Conservation (phyloP, 1,139 yeast species). For the Yamadazyma atlantica region DNA sequence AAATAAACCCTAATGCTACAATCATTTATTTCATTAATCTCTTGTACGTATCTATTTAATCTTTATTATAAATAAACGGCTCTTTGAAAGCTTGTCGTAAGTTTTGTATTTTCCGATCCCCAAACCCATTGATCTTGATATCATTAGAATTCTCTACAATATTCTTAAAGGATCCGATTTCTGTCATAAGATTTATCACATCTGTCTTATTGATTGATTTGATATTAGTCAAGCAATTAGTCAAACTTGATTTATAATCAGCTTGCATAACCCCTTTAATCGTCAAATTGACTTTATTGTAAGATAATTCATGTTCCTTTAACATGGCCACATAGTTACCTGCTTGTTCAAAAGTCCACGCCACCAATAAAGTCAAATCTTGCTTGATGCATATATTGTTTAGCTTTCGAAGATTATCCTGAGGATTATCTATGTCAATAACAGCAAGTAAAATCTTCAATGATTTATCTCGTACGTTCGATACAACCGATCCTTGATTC, state of each 20-base stretch:
- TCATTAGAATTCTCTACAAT: constrained; percentile 41
- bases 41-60: constrained; percentile 13
- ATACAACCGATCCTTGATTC: constrained; percentile 29
- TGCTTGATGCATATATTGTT: constrained; percentile 70
- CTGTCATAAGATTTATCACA: constrained; percentile 52
- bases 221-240: constrained; percentile 51
- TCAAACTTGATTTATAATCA: constrained; percentile 51
- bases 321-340: constrained; percentile 67
- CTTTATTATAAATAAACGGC: constrained; percentile 51
- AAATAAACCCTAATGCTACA: neutral
- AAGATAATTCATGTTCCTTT: constrained; percentile 45
- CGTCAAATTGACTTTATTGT: constrained; percentile 21
- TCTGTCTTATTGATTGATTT: constrained; percentile 60
- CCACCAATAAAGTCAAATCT: constrained; percentile 68
- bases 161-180: constrained; percentile 50
- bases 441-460: constrained; percentile 68
- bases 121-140: constrained; percentile 50
- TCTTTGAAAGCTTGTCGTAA: constrained; percentile 47
- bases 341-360: constrained; percentile 86
- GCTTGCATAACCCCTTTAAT: constrained; percentile 45
- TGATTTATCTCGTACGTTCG: constrained; percentile 31
- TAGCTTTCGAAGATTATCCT: constrained; percentile 65
- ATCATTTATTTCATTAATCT: neutral
- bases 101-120: constrained; percentile 49
- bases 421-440: constrained; percentile 77